Evolutionary conservation across 306 rosid genomes (phyloP).

Genomic region (Rosa multiflora): DNA sequence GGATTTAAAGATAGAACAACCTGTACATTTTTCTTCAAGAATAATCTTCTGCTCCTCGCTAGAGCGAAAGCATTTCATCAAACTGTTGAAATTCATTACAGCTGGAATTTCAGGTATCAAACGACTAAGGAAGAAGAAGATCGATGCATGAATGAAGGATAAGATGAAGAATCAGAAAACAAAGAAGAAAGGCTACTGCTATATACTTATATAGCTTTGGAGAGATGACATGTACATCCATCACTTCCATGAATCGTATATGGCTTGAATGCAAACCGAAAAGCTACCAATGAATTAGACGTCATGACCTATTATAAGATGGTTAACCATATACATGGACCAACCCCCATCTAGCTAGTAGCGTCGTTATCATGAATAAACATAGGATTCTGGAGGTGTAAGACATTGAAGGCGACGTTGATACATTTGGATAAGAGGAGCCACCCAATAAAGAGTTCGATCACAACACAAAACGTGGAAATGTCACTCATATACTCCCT

Average conservation of each 20-base stretch:
- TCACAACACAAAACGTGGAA: slow-evolving; percentile 3
- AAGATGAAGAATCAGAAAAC: too few species aligned
- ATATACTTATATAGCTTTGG: too few species aligned
- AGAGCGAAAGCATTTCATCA: too few species aligned
- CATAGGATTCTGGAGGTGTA: not conserved
- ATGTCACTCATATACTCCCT: not conserved
- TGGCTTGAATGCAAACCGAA: not conserved
- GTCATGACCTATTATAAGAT: not conserved
- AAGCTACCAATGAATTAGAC: not conserved
- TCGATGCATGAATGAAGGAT: too few species aligned
- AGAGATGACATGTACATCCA: too few species aligned
- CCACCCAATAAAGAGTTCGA: not conserved
- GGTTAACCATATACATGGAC: not conserved
- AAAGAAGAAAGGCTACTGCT: too few species aligned
- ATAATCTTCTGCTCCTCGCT: too few species aligned
- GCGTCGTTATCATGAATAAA: slow-evolving; percentile 3
- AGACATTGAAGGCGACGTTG: slow-evolving; percentile 16
- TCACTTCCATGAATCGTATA: not conserved
- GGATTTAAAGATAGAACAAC: too few species aligned
- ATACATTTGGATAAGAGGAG: slow-evolving; percentile 11
- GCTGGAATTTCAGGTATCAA: too few species aligned
- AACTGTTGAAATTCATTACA: too few species aligned
- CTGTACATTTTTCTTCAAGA: too few species aligned
- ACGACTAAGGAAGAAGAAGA: too few species aligned
- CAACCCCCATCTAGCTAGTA: slow-evolving; percentile 1